Percentiles rank a stretch among this genome's conserved stretches.
phyloP scores from a whole-genome alignment of 148 eudicot genomes.

The Rheum nobile region DNA sequence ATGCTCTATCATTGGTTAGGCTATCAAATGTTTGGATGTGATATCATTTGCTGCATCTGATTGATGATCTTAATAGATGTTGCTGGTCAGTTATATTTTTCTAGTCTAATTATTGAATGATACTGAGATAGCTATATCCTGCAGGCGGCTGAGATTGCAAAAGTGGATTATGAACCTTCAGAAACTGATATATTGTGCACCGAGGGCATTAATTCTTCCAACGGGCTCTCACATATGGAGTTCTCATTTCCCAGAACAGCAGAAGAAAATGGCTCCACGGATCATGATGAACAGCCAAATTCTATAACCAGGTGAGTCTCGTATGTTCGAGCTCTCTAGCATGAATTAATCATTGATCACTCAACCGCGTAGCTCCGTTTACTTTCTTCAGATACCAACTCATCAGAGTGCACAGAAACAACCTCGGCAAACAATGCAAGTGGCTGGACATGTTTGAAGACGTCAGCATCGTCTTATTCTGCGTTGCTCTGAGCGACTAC shows the following conservation, averaged over 20 bases:
- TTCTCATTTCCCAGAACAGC: slow-evolving; percentile 33
- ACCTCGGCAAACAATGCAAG: slow-evolving; percentile 68
- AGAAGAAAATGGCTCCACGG: slow-evolving; percentile 21
- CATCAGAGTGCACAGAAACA: slow-evolving; percentile 39
- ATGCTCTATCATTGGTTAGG: not conserved
- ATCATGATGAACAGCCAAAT: slow-evolving; percentile 24
- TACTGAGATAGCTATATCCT: slow-evolving; percentile 4
- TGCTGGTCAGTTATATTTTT: not conserved
- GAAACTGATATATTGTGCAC: slow-evolving; percentile 56
- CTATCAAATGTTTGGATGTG: slow-evolving; percentile 2
- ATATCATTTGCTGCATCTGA: not conserved
- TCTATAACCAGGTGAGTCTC: slow-evolving; percentile 28
- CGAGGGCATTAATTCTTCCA: slow-evolving; percentile 46
- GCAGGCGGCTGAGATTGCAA: slow-evolving; percentile 66
- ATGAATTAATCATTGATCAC: not conserved
- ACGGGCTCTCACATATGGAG: slow-evolving; percentile 40
- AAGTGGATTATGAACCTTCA: slow-evolving; percentile 60
- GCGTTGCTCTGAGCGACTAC: slow-evolving; percentile 51
- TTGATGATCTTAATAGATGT: not conserved
- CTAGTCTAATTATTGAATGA: not conserved
- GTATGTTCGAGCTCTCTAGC: not conserved
- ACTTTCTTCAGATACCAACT: slow-evolving; percentile 40
- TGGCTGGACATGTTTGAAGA: slow-evolving; percentile 87
- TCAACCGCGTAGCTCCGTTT: not conserved
- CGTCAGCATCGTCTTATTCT: slow-evolving; percentile 37